Evolutionary conservation across 371 early-diverging fungal species (phyloP), one percentile per base, ranked within the genome.

Genomic region (Phascolomyces articulosus): DNA sequence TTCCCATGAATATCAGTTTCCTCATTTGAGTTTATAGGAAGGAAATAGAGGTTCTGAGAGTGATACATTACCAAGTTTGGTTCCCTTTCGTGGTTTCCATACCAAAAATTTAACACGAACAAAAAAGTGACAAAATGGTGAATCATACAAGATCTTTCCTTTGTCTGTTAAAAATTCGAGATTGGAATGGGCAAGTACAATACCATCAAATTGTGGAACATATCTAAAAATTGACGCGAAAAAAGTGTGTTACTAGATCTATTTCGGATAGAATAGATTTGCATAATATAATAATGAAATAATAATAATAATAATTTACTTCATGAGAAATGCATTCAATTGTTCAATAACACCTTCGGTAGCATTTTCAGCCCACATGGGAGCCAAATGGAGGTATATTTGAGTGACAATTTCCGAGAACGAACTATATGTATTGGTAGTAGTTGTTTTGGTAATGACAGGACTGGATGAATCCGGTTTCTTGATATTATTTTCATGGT

Each of bases 191-290:
- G 93, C 83, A 31, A 97, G 76, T 16, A 96, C 90, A 38, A 97
- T 91, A 60, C 97, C 96, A 64, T 92, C 91, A 7, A 97, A 84
- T 69, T 94, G 91, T 29, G 92, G 89, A 48, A 95, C 82, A 74
- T 91, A 91, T 76, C 93, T 93, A 66, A 16, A 38, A n/a, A n/a
- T n/a, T n/a, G n/a, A 16, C 58, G 60, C 55, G 34, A 21, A 47
- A 40, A 18, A 47, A 10, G 16, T 4, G 15, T 13, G 24, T 41
- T 20, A 16, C 56, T n/a, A n/a, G n/a, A n/a, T n/a, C n/a, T n/a
- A n/a, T n/a, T n/a, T n/a, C n/a, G n/a, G n/a, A n/a, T n/a, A n/a
- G n/a, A n/a, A n/a, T n/a, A n/a, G n/a, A n/a, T n/a, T n/a, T n/a
- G n/a, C n/a, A n/a, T n/a, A n/a, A n/a, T n/a, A n/a, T n/a, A n/a